phyloP scores from a whole-genome alignment of 345 rosid species.

The Passiflora organensis region DNA sequence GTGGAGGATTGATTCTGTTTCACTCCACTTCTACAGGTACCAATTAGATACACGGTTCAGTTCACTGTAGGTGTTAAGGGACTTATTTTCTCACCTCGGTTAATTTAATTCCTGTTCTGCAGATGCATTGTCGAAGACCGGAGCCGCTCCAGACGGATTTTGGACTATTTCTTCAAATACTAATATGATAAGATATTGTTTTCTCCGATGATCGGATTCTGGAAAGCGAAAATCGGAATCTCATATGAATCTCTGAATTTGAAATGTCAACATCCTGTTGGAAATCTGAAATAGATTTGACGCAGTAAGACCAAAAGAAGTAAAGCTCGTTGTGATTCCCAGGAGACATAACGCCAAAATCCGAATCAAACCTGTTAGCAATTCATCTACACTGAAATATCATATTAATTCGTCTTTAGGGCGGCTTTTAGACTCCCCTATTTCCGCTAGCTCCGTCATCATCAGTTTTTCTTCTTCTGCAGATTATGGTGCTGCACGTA shows the following conservation, averaged over 20 bases:
- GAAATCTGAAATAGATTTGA: conserved; percentile 20
- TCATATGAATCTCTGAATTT: conserved; percentile 12
- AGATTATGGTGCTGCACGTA: not conserved
- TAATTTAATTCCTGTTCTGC: conserved; percentile 12
- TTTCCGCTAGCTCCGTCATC: not conserved
- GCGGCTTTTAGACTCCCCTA: not conserved
- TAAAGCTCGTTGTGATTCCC: conserved; percentile 8
- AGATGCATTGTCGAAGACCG: conserved; percentile 18
- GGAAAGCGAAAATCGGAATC: conserved; percentile 19
- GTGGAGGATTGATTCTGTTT: conserved; percentile 9
- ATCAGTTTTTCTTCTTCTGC: not conserved
- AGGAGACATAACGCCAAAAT: conserved; percentile 1
- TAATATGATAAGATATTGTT: not conserved
- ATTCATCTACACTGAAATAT: conserved; percentile 8
- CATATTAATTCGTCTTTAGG: conserved; percentile 4
- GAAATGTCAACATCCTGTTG: conserved; percentile 31
- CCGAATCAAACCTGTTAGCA: conserved; percentile 10
- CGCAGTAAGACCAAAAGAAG: conserved; percentile 9
- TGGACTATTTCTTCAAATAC: not conserved
- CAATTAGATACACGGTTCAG: not conserved
- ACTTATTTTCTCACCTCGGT: conserved; percentile 1
- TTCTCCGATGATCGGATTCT: conserved; percentile 16
- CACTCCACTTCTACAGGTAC: conserved; percentile 7
- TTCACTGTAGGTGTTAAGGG: not conserved
- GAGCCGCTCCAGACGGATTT: conserved; percentile 2